These are phyloP conservation scores for Setomelanomma holmii DNA, from an alignment of 2,329 filamentous ascomycete genomes.

Conservation along the genomic window DNA sequence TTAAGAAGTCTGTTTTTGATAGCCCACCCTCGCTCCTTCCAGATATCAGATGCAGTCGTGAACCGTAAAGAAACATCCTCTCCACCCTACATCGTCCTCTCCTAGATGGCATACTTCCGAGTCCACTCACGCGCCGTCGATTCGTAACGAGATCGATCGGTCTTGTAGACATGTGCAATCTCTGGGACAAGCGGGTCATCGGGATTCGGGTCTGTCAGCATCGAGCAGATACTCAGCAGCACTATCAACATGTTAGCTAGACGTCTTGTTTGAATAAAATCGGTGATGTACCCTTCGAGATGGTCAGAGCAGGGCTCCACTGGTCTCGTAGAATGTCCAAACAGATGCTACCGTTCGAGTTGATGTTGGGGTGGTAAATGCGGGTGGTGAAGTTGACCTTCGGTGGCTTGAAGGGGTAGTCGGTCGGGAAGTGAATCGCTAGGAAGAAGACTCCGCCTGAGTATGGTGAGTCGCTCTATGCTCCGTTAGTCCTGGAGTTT, in stretches of 20 bases:
- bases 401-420: slow-evolving; percentile 99
- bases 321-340: slow-evolving; percentile 98
- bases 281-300: slow-evolving; percentile 96
- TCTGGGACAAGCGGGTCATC: slow-evolving; percentile 98
- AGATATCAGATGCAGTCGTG: slow-evolving; percentile 29
- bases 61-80: slow-evolving; percentile 34
- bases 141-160: slow-evolving; percentile 93
- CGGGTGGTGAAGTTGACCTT: slow-evolving; percentile 99
- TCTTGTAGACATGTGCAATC: slow-evolving; percentile 99
- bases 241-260: slow-evolving; percentile 63
- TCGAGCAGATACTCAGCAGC: slow-evolving; percentile 97
- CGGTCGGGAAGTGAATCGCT: slow-evolving; percentile 98
- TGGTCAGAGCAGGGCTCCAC: slow-evolving; percentile 98
- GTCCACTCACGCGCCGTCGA: slow-evolving; percentile 98
- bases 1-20: slow-evolving; percentile 31
- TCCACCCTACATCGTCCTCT: slow-evolving; percentile 11
- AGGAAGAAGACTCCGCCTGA: slow-evolving; percentile 99
- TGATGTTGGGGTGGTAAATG: slow-evolving; percentile 99
- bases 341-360: slow-evolving; percentile 99
- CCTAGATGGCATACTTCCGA: slow-evolving; percentile 94
- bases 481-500: slow-evolving; percentile 40
- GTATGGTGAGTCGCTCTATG: slow-evolving; percentile 92
- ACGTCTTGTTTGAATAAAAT: too few relatives aligned
- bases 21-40: slow-evolving; percentile 18
- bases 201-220: slow-evolving; percentile 99